These are phyloP conservation scores for Ascochyta clinopodiicola DNA, from an alignment of 2,329 filamentous ascomycete genomes.

Conservation along the genomic window DNA sequence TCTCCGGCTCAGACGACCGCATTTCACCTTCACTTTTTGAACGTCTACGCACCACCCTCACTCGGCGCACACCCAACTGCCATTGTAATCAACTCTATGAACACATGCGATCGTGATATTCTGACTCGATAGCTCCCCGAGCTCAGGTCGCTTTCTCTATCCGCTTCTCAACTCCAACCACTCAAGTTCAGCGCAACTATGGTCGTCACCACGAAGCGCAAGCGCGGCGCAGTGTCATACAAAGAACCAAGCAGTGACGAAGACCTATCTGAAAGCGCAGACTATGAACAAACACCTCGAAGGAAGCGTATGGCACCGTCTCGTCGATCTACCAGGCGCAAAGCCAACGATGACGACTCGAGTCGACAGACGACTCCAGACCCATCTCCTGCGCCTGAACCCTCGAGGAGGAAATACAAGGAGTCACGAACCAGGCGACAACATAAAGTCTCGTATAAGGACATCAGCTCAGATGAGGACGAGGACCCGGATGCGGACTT, in stretches of 20 bases:
- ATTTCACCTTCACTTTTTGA: neutral
- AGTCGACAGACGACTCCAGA: constrained; percentile 13
- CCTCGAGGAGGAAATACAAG: constrained; percentile 4
- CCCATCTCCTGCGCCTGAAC: constrained; percentile 7
- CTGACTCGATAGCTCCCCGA: constrained; percentile 7
- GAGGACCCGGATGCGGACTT: constrained; percentile 38
- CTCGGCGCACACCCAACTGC: neutral
- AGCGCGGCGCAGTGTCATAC: constrained; percentile 45
- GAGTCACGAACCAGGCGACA: constrained; percentile 20
- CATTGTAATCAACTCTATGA: neutral
- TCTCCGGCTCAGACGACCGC: neutral
- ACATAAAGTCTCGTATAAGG: constrained; percentile 40
- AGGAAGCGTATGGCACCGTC: constrained; percentile 29
- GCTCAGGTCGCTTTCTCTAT: neutral
- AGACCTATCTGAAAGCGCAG: constrained; percentile 32
- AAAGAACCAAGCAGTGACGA: constrained; percentile 47
- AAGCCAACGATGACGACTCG: constrained; percentile 21
- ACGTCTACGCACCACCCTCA: neutral
- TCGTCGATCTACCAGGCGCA: constrained; percentile 36
- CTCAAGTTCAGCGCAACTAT: constrained; percentile 22
- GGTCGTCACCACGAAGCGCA: constrained; percentile 44
- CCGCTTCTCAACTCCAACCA: neutral
- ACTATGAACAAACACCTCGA: constrained; percentile 10
- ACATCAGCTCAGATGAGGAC: constrained; percentile 41
- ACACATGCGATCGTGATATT: constrained; percentile 3